Conservation (phyloP, 179 eudicot species). For the Silene noctiflora region DNA sequence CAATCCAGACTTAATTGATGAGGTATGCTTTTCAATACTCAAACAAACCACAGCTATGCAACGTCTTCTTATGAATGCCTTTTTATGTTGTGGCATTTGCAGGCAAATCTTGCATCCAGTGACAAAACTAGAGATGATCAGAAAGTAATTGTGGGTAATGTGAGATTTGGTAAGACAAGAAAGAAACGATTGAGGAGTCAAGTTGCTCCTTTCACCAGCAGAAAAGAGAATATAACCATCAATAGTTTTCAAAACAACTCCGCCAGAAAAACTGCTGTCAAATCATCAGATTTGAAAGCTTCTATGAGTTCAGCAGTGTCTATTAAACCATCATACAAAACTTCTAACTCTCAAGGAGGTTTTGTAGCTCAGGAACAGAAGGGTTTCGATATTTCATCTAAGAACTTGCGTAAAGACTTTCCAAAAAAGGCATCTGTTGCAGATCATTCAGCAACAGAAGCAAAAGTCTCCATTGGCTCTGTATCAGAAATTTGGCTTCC, state of each 20-base stretch:
- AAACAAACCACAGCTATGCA: neutral
- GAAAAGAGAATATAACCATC: neutral
- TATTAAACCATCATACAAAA: constrained; percentile 15
- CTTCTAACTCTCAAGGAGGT: constrained; percentile 12
- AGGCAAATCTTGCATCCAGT: constrained; percentile 19
- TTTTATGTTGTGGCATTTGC: constrained; percentile 1
- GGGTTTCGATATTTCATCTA: neutral
- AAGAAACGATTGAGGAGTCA: constrained; percentile 14
- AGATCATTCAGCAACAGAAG: constrained; percentile 12
- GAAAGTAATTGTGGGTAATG: neutral
- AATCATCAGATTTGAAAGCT: constrained; percentile 4
- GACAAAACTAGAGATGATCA: constrained; percentile 6
- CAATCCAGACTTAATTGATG: constrained; percentile 24
- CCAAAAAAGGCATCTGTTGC: neutral
- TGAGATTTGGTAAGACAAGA: neutral
- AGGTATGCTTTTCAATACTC: constrained; percentile 22
- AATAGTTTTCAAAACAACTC: neutral
- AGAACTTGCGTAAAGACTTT: neutral
- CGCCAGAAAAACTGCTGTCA: constrained; percentile 4
- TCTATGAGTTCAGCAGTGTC: neutral
- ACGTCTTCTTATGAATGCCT: neutral
- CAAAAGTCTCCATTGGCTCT: constrained; percentile 9
- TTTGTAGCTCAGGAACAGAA: constrained; percentile 4
- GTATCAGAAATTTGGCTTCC: constrained; percentile 15
- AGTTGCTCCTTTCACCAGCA: constrained; percentile 10